Evolutionary conservation across 345 rosid genomes (phyloP), one percentile per base, ranked within the genome.

Genomic region (Salix udensis): DNA sequence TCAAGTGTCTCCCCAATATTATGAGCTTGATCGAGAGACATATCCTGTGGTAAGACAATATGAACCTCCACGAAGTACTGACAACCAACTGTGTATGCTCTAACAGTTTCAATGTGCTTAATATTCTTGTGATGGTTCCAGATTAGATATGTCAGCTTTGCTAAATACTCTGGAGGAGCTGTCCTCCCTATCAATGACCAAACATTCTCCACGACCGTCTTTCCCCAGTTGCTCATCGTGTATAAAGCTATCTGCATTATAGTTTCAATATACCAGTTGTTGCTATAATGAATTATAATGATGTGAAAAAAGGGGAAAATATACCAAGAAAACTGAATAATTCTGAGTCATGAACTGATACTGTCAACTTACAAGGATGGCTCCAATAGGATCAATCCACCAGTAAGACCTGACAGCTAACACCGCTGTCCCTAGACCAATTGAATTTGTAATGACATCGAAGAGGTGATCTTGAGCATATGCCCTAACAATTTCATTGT

Each of bases 331-430:
- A 40, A 37, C 16, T 13, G 18, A 21, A 36, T 15, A n/a, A 55
- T 55, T 55, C 28, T 55, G 28, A 55, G 2, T 55, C 6, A n/a
- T 55, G 24, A 55, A 1, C 62, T 1, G 9, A n/a, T 10, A 55
- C 28, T 5, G 9, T 50, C 28, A 34, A 76, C 89, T 79, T 81
- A 87, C 91, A 0, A 87, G 23, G 55, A 87, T 87, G 28, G 90
- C 92, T 0, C 90, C 90, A 7, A 82, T 6, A 4, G 90, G 92
- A 78, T 89, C 90, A 34, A 89, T 70, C 90, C 89, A 84, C 88
- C 89, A 83, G 84, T 81, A 87, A 82, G 78, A 87, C 64, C 61
- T 74, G 77, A 87, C 81, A 15, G 92, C 88, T 42, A 82, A 52
- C n/a, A 87, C 78, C 1, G 90, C 92, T 2, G 89, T 12, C 28